Percentiles rank a stretch among this genome's conserved stretches.
Evolutionary conservation across 805 yeast genomes (phyloP).

Genomic region (Ogataea methanolica): DNA sequence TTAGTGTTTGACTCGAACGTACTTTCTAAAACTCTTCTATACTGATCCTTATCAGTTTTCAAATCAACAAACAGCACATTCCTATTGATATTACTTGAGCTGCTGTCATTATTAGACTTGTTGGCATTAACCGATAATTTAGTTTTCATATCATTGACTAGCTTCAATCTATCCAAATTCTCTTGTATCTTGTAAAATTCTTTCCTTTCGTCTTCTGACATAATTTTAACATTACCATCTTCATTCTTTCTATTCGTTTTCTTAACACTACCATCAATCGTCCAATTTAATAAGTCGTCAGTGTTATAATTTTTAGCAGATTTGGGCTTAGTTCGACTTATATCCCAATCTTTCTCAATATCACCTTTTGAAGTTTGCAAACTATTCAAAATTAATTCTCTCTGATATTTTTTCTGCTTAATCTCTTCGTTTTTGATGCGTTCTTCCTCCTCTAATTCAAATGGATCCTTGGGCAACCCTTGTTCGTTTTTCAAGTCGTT

Average conservation of each 20-base stretch:
- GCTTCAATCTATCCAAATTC: slow-evolving; percentile 19
- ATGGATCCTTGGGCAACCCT: slow-evolving; percentile 18
- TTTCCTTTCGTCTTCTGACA: slow-evolving; percentile 18
- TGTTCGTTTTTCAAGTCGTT: slow-evolving; percentile 9
- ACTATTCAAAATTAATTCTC: slow-evolving; percentile 6
- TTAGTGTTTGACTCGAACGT: slow-evolving; percentile 5
- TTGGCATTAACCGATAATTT: slow-evolving; percentile 3
- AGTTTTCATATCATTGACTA: slow-evolving; percentile 9
- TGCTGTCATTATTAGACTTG: neutral
- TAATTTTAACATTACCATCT: slow-evolving; percentile 1
- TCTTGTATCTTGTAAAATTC: slow-evolving; percentile 19
- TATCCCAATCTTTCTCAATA: slow-evolving; percentile 5
- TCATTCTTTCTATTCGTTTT: neutral
- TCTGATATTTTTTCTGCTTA: slow-evolving; percentile 4
- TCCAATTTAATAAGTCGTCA: slow-evolving; percentile 14
- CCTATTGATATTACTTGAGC: slow-evolving; percentile 1
- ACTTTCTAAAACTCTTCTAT: slow-evolving; percentile 9
- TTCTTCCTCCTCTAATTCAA: slow-evolving; percentile 8
- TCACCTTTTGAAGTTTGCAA: neutral
- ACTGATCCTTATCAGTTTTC: neutral
- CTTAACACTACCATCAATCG: neutral
- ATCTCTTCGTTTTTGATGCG: neutral
- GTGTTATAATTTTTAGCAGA: slow-evolving; percentile 4
- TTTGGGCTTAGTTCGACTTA: neutral
- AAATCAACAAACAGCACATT: slow-evolving; percentile 14